Percentiles rank a stretch among this genome's conserved stretches.
Evolutionary conservation across 2,329 filamentous ascomycete genomes (phyloP).

Genomic region (Rhexocercosporidium sp.): DNA sequence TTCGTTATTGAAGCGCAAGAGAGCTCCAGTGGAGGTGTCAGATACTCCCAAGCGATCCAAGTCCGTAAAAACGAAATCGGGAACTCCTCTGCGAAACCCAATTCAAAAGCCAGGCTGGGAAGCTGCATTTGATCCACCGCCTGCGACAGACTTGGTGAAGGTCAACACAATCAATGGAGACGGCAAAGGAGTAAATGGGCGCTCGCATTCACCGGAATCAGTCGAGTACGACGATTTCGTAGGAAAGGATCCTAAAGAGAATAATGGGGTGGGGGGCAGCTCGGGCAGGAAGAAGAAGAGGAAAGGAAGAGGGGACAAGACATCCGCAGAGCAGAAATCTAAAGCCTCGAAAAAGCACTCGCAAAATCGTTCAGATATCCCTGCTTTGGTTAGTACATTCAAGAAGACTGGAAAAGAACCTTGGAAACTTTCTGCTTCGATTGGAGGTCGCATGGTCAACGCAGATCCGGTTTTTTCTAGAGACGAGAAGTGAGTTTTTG

Average conservation of each 20-base stretch:
- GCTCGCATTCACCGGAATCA: constrained; percentile 26
- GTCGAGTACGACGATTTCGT: constrained; percentile 34
- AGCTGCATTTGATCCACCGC: constrained; percentile 35
- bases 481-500: constrained; percentile 63
- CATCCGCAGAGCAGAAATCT: background rate
- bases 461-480: constrained; percentile 66
- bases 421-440: constrained; percentile 68
- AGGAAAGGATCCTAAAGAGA: constrained; percentile 3
- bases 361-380: background rate
- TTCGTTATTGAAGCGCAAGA: constrained; percentile 45
- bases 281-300: constrained; percentile 12
- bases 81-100: constrained; percentile 23
- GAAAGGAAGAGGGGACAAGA: constrained; percentile 8
- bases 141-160: constrained; percentile 27
- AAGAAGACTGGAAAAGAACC: constrained; percentile 32
- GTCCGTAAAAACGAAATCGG: constrained; percentile 28
- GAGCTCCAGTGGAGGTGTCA: constrained; percentile 39
- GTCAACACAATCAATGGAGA: constrained; percentile 32
- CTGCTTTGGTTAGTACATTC: background rate
- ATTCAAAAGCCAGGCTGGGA: constrained; percentile 35
- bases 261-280: background rate
- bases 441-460: constrained; percentile 69
- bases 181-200: constrained; percentile 15
- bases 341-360: constrained; percentile 30
- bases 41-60: constrained; percentile 40